Base-by-base conservation (phyloP, 495 filamentous ascomycete genomes). In the Aspergillus conjunctus region DNA sequence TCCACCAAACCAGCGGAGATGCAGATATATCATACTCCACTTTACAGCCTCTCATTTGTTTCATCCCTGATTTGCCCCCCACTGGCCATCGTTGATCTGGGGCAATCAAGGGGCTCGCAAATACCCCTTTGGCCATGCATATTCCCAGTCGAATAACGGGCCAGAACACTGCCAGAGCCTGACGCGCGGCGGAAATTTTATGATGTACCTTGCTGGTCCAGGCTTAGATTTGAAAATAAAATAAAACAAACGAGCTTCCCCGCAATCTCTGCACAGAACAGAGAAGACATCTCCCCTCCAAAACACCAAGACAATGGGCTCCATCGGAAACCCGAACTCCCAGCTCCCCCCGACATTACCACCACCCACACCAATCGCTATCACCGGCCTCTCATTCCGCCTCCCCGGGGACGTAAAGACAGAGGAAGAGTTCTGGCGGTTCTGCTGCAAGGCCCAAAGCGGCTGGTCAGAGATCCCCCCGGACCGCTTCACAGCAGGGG, bases 331-430 rank as follows among this genome's bases (percentile, higher is more conserved):
- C 37, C 11, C 37, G 3, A 12, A 41, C 37, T 41, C 37, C 37
- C 10, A 39, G 3, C 34, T 7, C 0, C 11, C 37, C 7, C 44
- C 44, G 2, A 21, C 15, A 11, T 21, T 17, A 48, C 10, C 44
- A 7, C n/a, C 7, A 4, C 17, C 44, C 4, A 21, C 44, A 1
- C 59, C 59, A 3, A 65, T 65, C 33, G 63, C 63, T 3, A 54
- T 66, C 3, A 58, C 62, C 14, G 63, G 63, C 8, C 48, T 43
- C 55, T 45, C 55, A 45, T 63, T 60, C 48, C 54, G 63, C 18
- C 53, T 65, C 54, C 49, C 60, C 59, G 60, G 63, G 59, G 11
- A 32, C 10, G 20, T 53, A 11, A 33, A 7, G 15, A 53, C 26
- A 4, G 30, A 32, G 7, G 51, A 53, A 17, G 51, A 32, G 14